Percentiles rank a stretch among this genome's conserved stretches.
phyloP scores from a whole-genome alignment of 768 basidiomycete genomes.

The Pleurotus platypus region DNA sequence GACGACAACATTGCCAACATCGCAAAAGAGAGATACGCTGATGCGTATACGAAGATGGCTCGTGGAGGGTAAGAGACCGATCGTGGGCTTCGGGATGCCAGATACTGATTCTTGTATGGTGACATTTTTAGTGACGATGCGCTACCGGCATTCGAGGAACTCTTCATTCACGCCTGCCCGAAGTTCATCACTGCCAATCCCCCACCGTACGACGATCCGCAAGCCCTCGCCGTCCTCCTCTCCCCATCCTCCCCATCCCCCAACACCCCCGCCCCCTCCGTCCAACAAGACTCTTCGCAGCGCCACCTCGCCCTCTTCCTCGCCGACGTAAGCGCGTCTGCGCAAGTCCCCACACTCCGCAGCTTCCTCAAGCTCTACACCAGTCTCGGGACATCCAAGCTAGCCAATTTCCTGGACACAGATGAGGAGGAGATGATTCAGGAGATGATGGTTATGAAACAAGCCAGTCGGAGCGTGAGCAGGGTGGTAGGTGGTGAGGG shows the following conservation, averaged over 20 bases:
- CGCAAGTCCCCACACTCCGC: conserved; percentile 79
- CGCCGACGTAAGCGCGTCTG: conserved; percentile 70
- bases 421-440: conserved; percentile 94
- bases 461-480: conserved; percentile 74
- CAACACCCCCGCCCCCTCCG: conserved; percentile 58
- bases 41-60: conserved; percentile 83
- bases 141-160: conserved; percentile 81
- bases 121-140: conserved; percentile 54
- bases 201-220: conserved; percentile 85
- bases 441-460: conserved; percentile 97
- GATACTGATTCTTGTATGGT: not conserved
- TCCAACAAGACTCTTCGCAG: conserved; percentile 24
- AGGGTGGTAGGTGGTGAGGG: conserved; percentile 51
- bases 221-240: conserved; percentile 50
- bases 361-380: conserved; percentile 96
- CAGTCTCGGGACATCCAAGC: conserved; percentile 85
- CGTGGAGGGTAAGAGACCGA: conserved; percentile 55
- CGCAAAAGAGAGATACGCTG: conserved; percentile 91
- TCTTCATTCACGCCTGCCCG: conserved; percentile 92
- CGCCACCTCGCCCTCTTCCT: conserved; percentile 87
- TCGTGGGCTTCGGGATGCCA: not conserved
- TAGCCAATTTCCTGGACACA: conserved; percentile 86
- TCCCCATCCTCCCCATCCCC: conserved; percentile 29
- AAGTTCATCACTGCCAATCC: conserved; percentile 96
- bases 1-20: conserved; percentile 94